Evolutionary conservation across 225 moss, liverwort and hornwort species (phyloP), one percentile per base, ranked within the genome.

Genomic region (Pseudoscleropodium purum): DNA sequence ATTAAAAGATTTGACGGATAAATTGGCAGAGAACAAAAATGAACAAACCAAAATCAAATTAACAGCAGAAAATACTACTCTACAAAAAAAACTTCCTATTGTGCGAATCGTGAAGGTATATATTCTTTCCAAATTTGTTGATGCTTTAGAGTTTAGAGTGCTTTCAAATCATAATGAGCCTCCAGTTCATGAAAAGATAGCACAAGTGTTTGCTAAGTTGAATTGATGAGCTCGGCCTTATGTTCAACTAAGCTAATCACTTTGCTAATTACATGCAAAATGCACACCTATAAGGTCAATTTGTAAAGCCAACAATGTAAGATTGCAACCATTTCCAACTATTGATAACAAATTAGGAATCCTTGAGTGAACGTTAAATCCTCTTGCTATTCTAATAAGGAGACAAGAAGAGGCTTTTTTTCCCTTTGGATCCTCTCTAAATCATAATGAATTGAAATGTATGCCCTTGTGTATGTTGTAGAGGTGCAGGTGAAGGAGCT

Each of bases 1-100:
- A 90, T 88, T 97, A 51, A 96, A 93, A 89, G 96, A 97, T 14
- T 84, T 95, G 75, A 90, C 76, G 9, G 75, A 94, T 30, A 96
- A 96, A 59, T 57, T 97, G 21, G 90, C 66, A 51, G 93, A 95
- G 82, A 94, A 90, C 69, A 93, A 87, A 88, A 92, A 83, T 60
- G 94, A 94, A 81, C 90, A 86, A 51, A 83, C 60, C 18, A 94
- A 92, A 87, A 64, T 93, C 84, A 93, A 91, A 62, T 64, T 51
- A 33, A 91, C 31, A 64, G 79, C 62, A 82, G 92, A 95, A 47
- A 96, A 90, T 7, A 57, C 33, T 82, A 6, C 75, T 82, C 56
- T 89, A 20, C 62, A 88, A n/a, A 91, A 90, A 60, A 94, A 94
- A 90, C 56, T 37, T 5, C 68, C 41, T 84, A 5, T 21, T 34